Evolutionary conservation across 805 yeast species (phyloP).

Genomic region (Kodamaea fukazawae): DNA sequence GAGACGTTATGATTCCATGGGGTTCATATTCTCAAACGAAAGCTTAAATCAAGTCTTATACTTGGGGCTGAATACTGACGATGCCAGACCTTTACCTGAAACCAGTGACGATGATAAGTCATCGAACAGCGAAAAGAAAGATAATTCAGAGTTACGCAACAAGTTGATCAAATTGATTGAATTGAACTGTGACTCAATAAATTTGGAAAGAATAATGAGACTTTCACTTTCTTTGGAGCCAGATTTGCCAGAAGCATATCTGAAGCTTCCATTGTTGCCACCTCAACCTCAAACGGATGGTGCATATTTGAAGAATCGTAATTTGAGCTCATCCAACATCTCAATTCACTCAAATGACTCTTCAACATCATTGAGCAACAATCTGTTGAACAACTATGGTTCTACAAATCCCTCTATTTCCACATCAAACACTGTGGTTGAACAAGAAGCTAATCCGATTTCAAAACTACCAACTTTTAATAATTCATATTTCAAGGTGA

Average conservation of each 20-base stretch:
- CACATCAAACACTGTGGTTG: background rate
- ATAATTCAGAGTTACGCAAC: slow-evolving; percentile 26
- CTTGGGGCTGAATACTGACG: slow-evolving; percentile 38
- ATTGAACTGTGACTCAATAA: slow-evolving; percentile 41
- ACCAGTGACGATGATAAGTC: slow-evolving; percentile 11
- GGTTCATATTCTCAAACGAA: slow-evolving; percentile 43
- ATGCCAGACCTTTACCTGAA: slow-evolving; percentile 20
- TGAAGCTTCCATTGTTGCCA: slow-evolving; percentile 14
- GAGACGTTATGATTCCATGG: slow-evolving; percentile 39
- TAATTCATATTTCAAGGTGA: slow-evolving; percentile 33
- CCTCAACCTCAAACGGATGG: slow-evolving; percentile 2
- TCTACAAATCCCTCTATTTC: slow-evolving; percentile 1
- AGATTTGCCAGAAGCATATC: slow-evolving; percentile 42
- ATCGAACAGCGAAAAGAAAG: slow-evolving; percentile 7
- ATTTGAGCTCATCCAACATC: slow-evolving; percentile 18
- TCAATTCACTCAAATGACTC: slow-evolving; percentile 28
- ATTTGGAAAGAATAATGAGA: slow-evolving; percentile 56
- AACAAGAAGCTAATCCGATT: slow-evolving; percentile 17
- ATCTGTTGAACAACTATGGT: background rate
- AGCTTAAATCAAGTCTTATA: slow-evolving; percentile 42
- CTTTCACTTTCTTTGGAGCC: slow-evolving; percentile 66
- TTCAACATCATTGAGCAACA: slow-evolving; percentile 12
- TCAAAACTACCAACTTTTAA: slow-evolving; percentile 35
- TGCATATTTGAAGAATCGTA: slow-evolving; percentile 11
- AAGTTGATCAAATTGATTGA: slow-evolving; percentile 47